phyloP scores from a whole-genome alignment of 1,284 basidiomycete genomes.

The Fomitopsis schrenkii region DNA sequence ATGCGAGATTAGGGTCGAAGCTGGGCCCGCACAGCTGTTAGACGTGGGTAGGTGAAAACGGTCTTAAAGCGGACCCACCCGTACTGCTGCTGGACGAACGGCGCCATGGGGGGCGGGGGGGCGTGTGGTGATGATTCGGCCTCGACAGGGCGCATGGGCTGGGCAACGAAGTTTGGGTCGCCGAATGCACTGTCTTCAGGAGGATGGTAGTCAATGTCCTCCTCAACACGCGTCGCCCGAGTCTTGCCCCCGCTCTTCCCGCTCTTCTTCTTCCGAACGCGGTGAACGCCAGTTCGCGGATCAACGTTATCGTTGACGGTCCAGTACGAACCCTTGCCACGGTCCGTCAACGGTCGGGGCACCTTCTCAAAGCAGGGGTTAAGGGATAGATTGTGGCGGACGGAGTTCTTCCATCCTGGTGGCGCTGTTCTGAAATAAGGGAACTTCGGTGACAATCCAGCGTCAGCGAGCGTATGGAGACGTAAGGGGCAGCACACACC shows the following conservation, averaged over 20 bases:
- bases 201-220: slow-evolving; percentile 57
- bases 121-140: slow-evolving; percentile 53
- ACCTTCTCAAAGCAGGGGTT: slow-evolving; percentile 94
- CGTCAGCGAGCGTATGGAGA: not conserved
- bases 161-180: slow-evolving; percentile 51
- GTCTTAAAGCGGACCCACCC: slow-evolving; percentile 31
- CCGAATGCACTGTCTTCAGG: slow-evolving; percentile 39
- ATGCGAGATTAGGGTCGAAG: slow-evolving; percentile 46
- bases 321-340: slow-evolving; percentile 86
- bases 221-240: slow-evolving; percentile 29
- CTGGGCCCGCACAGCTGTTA: not conserved
- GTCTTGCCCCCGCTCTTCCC: slow-evolving; percentile 44
- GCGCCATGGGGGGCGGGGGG: slow-evolving; percentile 33
- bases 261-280: slow-evolving; percentile 77
- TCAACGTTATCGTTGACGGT: slow-evolving; percentile 85
- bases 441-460: slow-evolving; percentile 44
- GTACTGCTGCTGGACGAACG: slow-evolving; percentile 2
- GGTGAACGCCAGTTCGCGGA: slow-evolving; percentile 79
- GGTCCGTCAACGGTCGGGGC: slow-evolving; percentile 82
- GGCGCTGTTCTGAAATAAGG: slow-evolving; percentile 81
- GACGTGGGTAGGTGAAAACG: not conserved
- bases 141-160: slow-evolving; percentile 52
- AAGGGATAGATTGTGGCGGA: slow-evolving; percentile 89
- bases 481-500: slow-evolving; percentile 38
- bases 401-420: slow-evolving; percentile 90